Conservation (phyloP, 768 basidiomycete species). For the Russula abietina region DNA sequence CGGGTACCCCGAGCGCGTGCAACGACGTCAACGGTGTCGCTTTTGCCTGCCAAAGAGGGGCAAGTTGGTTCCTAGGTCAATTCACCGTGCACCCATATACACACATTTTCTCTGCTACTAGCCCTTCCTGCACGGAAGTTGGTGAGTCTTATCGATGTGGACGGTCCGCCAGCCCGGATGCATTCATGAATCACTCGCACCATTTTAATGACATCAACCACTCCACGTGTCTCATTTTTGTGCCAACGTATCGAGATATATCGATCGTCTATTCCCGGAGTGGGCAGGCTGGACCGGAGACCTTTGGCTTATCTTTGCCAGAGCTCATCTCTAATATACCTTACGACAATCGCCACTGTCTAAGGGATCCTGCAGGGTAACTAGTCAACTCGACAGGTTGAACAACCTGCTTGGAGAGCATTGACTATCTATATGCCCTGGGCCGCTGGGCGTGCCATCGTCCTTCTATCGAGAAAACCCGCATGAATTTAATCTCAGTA, state of each 20-base stretch:
- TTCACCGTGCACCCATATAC: background rate
- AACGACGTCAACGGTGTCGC: constrained; percentile 6
- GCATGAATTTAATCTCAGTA: constrained; percentile 3
- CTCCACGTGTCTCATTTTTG: constrained; percentile 3
- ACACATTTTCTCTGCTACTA: background rate
- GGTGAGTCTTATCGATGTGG: constrained; percentile 13
- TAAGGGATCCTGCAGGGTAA: background rate
- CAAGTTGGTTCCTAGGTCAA: background rate
- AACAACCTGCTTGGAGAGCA: background rate
- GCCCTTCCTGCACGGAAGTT: background rate
- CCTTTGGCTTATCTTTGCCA: background rate
- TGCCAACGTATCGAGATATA: background rate
- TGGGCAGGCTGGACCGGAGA: background rate
- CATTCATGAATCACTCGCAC: background rate
- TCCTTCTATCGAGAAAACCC: constrained; percentile 8
- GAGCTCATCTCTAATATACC: background rate
- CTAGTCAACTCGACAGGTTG: background rate
- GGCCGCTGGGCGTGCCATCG: background rate
- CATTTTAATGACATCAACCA: constrained; percentile 5
- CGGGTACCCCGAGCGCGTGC: background rate
- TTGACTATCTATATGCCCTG: background rate
- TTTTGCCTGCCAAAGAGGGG: background rate
- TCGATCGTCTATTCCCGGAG: constrained; percentile 2
- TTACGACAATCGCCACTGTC: background rate
- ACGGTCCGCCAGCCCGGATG: background rate